A percentile compares a stretch with the other conserved stretches of the same genome.
These are phyloP conservation scores for Saturnispora bothae DNA, from an alignment of 805 yeast genomes.

Conservation along the genomic window DNA sequence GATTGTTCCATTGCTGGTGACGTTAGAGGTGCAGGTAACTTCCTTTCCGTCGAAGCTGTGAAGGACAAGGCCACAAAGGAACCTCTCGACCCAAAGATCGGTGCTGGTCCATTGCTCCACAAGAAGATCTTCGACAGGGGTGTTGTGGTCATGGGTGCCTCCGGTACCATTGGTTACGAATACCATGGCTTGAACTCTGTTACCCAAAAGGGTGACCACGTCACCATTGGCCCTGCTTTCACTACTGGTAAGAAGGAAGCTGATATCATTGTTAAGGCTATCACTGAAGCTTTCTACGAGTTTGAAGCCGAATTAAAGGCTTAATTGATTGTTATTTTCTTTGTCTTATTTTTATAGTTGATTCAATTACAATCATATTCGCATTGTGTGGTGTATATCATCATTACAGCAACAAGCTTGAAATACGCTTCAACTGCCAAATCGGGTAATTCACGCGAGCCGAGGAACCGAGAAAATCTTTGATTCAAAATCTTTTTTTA, in stretches of 20 bases:
- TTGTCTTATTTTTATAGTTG: neutral
- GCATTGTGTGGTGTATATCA: no score
- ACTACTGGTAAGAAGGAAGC: constrained; percentile 33
- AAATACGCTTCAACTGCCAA: no score
- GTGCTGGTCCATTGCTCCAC: constrained; percentile 28
- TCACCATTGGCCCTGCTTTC: constrained; percentile 39
- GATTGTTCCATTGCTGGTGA: constrained; percentile 39
- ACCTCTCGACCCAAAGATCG: constrained; percentile 30
- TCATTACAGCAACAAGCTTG: no score
- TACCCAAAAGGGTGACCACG: constrained; percentile 31
- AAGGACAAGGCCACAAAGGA: constrained; percentile 42
- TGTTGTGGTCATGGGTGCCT: constrained; percentile 36
- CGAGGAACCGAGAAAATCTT: no score
- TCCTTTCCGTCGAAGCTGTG: constrained; percentile 49
- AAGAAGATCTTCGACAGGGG: constrained; percentile 35
- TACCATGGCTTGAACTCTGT: constrained; percentile 23
- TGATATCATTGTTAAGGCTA: constrained; percentile 30
- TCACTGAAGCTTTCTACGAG: constrained; percentile 32
- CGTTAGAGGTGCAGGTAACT: constrained; percentile 53
- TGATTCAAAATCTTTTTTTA: no score
- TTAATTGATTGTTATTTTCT: neutral
- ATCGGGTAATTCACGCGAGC: no score
- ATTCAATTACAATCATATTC: neutral
- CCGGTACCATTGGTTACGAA: constrained; percentile 28
- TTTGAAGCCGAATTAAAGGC: constrained; percentile 19